Base-by-base conservation (phyloP, 2,329 filamentous ascomycete genomes). In the Teratosphaeria nubilosa region DNA sequence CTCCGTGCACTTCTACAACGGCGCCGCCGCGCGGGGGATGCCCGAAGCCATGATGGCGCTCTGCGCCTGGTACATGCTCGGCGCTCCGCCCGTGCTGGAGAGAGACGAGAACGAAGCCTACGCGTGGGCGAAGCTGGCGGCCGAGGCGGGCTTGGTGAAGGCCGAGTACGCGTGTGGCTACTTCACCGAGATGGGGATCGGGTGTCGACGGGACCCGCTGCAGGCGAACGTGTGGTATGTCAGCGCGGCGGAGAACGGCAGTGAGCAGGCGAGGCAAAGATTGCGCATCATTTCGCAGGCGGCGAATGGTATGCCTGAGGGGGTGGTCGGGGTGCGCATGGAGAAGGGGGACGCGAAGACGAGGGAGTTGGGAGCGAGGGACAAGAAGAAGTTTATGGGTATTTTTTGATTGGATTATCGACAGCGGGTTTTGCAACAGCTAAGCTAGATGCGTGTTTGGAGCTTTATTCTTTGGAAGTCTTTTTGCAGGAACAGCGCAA, bases 141-240 rank as follows among this genome's bases (percentile, higher is more conserved):
- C 92, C 32, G 87, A 94, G 62, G 79, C 86, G 64, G 91, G 92
- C 95, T 80, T 78, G n/a, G 56, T 54, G 32, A 80, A 80, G 78
- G 94, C 94, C n/a, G 85, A 96, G 72, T 99, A 97, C 67, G 90
- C 94, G 0, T 84, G 96, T 24, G 94, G 91, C 51, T 97, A 96
- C 75, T 99, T 99, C 72, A 96, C 91, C 5, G 94, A 99, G 73
- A 96, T 95, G 89, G 94, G 94, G 62, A 96, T 99, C 66, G 94
- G 94, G 54, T 96, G 91, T 72, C 88, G 91, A 41, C 86, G 90
- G 54, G 94, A 99, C 72, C 86, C 92, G n/a, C 82, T 99, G 51
- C 91, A 96, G 73, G 92, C 94, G 65, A 99, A 99, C 69, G 89
- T 96, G 32, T 97, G 91, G 92, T 99, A 99, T 71, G 92, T 99